A percentile compares a stretch with the other conserved stretches of the same genome.
Conservation (phyloP, 768 basidiomycete genomes). For the Rossbeevera mucosa region DNA sequence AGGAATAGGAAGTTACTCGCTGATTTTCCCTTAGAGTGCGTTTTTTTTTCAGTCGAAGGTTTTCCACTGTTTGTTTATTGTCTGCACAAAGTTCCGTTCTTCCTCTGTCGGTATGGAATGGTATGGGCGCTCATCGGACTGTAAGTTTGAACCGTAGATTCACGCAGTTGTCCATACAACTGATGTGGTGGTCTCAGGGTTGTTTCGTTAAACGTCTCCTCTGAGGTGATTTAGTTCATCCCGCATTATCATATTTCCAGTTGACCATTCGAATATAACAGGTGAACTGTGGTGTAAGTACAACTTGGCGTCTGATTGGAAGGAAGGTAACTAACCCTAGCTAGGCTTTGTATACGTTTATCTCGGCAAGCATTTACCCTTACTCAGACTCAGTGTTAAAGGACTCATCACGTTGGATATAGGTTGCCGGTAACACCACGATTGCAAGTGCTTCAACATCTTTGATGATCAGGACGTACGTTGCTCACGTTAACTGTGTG, state of each 20-base stretch:
- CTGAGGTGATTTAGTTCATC: conserved; percentile 15
- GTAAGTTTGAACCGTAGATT: conserved; percentile 31
- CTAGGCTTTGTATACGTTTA: conserved; percentile 66
- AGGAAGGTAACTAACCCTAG: conserved; percentile 3
- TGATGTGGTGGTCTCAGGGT: conserved; percentile 38
- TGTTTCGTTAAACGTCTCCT: conserved; percentile 49
- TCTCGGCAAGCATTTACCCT: conserved; percentile 43
- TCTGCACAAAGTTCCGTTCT: conserved; percentile 49
- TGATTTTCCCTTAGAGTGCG: conserved; percentile 18
- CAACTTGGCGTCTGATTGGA: neutral
- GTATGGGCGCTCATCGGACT: conserved; percentile 60
- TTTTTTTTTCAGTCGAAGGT: neutral
- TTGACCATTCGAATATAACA: conserved; percentile 6
- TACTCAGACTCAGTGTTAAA: neutral
- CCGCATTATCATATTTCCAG: neutral
- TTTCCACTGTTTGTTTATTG: conserved; percentile 4
- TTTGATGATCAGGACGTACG: conserved; percentile 64
- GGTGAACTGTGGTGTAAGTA: conserved; percentile 59
- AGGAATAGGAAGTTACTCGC: neutral
- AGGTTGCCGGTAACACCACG: conserved; percentile 27
- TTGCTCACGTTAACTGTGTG: conserved; percentile 7
- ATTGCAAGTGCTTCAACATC: conserved; percentile 41
- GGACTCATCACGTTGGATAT: conserved; percentile 1
- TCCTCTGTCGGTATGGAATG: conserved; percentile 69
- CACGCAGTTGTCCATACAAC: neutral